phyloP scores from a whole-genome alignment of 352 stramenopile species.

The Globisporangium heterothallicum region DNA sequence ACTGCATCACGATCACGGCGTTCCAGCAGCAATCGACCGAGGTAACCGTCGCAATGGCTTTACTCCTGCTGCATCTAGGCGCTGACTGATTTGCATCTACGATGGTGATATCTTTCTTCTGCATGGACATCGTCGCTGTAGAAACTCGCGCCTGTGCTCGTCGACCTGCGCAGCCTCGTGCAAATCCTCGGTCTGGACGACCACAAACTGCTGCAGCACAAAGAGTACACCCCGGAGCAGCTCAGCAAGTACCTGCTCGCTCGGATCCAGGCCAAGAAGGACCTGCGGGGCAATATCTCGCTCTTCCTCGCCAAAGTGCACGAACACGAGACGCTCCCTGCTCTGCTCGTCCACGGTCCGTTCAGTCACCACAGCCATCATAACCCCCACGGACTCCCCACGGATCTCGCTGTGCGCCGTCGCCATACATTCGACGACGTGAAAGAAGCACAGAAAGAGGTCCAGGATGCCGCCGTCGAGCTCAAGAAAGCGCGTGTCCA shows the following conservation, averaged over 20 bases:
- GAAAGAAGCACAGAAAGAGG: slow-evolving; percentile 66
- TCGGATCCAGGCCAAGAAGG: slow-evolving; percentile 57
- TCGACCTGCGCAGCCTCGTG: slow-evolving; percentile 52
- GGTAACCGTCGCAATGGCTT: too few species aligned
- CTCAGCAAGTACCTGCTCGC: slow-evolving; percentile 70
- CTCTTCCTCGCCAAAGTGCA: slow-evolving; percentile 70
- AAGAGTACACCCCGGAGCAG: too few species aligned
- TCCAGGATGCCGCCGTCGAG: slow-evolving; percentile 54
- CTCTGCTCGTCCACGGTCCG: slow-evolving; percentile 20
- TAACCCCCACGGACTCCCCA: slow-evolving; percentile 26
- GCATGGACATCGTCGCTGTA: slow-evolving; percentile 3
- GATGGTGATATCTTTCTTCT: background rate
- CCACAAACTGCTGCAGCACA: slow-evolving; percentile 8
- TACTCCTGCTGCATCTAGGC: too few species aligned
- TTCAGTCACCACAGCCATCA: slow-evolving; percentile 6
- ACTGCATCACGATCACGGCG: slow-evolving; percentile 62
- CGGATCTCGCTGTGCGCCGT: slow-evolving; percentile 51
- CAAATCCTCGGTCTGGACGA: slow-evolving; percentile 31
- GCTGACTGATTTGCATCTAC: too few species aligned
- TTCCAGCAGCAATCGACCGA: slow-evolving; percentile 44
- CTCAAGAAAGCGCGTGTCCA: slow-evolving; percentile 70
- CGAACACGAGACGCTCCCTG: slow-evolving; percentile 55
- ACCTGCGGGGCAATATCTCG: slow-evolving; percentile 30
- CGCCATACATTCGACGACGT: slow-evolving; percentile 81
- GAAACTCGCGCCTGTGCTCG: slow-evolving; percentile 39